phyloP scores from a whole-genome alignment of 1,284 basidiomycete species.

The Trametes pubescens region DNA sequence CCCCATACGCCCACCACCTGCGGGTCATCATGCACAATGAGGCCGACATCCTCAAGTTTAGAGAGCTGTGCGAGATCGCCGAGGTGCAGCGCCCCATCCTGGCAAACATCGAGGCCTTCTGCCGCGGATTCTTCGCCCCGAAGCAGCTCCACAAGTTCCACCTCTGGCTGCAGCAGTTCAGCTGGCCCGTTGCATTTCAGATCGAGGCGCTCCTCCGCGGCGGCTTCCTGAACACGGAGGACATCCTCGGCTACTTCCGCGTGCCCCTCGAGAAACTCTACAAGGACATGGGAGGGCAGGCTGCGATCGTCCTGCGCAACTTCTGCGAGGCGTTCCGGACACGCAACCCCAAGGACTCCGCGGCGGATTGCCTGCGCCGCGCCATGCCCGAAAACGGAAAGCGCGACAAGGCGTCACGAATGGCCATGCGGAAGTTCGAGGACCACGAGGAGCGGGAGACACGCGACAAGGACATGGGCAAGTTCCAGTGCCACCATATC shows the following conservation, averaged over 20 bases:
- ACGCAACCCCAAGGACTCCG: slow-evolving; percentile 52
- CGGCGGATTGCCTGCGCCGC: slow-evolving; percentile 57
- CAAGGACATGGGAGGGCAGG: slow-evolving; percentile 39
- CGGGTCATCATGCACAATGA: slow-evolving; percentile 60
- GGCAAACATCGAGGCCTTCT: slow-evolving; percentile 54
- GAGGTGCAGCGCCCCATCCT: slow-evolving; percentile 51
- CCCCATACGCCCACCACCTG: slow-evolving; percentile 71
- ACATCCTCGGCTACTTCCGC: slow-evolving; percentile 55
- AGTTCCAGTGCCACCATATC: slow-evolving; percentile 67
- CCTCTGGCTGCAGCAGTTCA: slow-evolving; percentile 50
- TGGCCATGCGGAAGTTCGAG: slow-evolving; percentile 6
- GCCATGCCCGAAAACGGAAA: slow-evolving; percentile 32
- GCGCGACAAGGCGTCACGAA: slow-evolving; percentile 18
- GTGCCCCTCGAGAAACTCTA: slow-evolving; percentile 52
- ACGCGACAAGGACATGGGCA: slow-evolving; percentile 39
- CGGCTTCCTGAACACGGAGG: slow-evolving; percentile 61
- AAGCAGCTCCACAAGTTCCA: slow-evolving; percentile 56
- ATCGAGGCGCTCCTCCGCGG: slow-evolving; percentile 71
- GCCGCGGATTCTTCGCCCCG: slow-evolving; percentile 56
- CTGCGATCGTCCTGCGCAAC: slow-evolving; percentile 58
- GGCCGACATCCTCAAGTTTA: slow-evolving; percentile 56
- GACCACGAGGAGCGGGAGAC: not conserved
- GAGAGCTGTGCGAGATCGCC: slow-evolving; percentile 59
- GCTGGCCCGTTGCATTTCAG: slow-evolving; percentile 74
- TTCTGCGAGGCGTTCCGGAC: slow-evolving; percentile 56